Percentiles rank a stretch among this genome's conserved stretches.
Evolutionary conservation across 768 basidiomycete genomes (phyloP).

Genomic region (Rhizopogon vesiculosus): DNA sequence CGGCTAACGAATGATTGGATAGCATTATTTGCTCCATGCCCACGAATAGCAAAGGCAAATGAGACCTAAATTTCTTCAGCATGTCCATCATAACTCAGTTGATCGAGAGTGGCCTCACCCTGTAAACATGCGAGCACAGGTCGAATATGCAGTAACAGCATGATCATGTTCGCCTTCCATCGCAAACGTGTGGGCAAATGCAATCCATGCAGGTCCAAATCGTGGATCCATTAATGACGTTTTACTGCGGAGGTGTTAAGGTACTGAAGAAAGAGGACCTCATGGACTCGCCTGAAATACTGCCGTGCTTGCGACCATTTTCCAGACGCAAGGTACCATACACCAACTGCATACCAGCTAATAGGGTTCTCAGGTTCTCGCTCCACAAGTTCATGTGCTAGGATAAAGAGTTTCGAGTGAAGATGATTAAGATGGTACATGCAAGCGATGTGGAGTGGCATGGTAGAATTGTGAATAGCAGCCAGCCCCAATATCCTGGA

Average conservation of each 20-base stretch:
- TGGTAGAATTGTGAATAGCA: slow-evolving; percentile 82
- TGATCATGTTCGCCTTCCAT: slow-evolving; percentile 98
- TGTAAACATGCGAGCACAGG: slow-evolving; percentile 90
- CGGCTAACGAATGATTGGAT: slow-evolving; percentile 74
- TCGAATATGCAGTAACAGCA: slow-evolving; percentile 97
- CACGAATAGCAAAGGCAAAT: slow-evolving; percentile 91
- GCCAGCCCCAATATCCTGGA: slow-evolving; percentile 79
- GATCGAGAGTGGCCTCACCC: slow-evolving; percentile 52
- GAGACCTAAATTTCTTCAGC: slow-evolving; percentile 62
- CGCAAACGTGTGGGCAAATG: slow-evolving; percentile 96
- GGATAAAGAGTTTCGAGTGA: slow-evolving; percentile 89
- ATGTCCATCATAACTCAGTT: background rate
- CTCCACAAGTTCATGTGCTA: slow-evolving; percentile 95
- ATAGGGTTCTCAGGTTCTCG: slow-evolving; percentile 88
- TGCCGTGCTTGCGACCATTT: slow-evolving; percentile 91
- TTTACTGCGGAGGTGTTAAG: slow-evolving; percentile 53
- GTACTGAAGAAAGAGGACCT: background rate
- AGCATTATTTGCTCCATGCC: slow-evolving; percentile 98
- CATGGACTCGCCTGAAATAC: slow-evolving; percentile 78
- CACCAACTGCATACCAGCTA: slow-evolving; percentile 98
- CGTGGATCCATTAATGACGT: slow-evolving; percentile 95
- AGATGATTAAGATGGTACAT: slow-evolving; percentile 94
- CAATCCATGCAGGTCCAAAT: slow-evolving; percentile 95
- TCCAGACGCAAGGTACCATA: slow-evolving; percentile 87
- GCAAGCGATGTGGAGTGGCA: slow-evolving; percentile 95